A percentile compares a stretch with the other conserved stretches of the same genome.
Evolutionary conservation across 257 asterid species (phyloP).

Genomic region (Jacaranda copaia): DNA sequence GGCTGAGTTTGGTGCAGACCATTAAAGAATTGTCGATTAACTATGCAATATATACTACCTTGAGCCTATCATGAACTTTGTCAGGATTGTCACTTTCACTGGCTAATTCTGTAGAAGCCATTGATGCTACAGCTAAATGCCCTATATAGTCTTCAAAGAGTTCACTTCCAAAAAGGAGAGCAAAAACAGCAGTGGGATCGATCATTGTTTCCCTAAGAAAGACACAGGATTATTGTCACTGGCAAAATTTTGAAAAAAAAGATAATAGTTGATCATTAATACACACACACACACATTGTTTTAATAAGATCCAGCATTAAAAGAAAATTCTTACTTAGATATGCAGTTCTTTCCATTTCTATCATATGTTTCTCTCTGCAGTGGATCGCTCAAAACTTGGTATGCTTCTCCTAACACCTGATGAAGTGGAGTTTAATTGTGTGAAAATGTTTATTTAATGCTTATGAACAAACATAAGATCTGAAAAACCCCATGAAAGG

Average conservation of each 20-base stretch:
- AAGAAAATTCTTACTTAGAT: slow-evolving; percentile 57
- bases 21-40: neutral
- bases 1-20: too few relatives aligned
- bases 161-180: slow-evolving; percentile 94
- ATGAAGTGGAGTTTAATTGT: slow-evolving; percentile 1
- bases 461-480: too few relatives aligned
- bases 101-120: slow-evolving; percentile 78
- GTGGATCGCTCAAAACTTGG: slow-evolving; percentile 87
- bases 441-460: too few relatives aligned
- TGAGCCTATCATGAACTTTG: slow-evolving; percentile 66
- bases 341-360: slow-evolving; percentile 79
- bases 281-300: too few relatives aligned
- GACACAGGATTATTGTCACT: neutral
- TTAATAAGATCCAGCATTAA: neutral
- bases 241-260: neutral
- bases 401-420: slow-evolving; percentile 93
- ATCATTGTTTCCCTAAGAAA: slow-evolving; percentile 78
- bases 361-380: slow-evolving; percentile 80
- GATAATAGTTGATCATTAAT: too few relatives aligned
- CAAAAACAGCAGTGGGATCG: slow-evolving; percentile 91
- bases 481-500: too few relatives aligned
- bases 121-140: slow-evolving; percentile 82
- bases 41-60: slow-evolving; percentile 48
- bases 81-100: slow-evolving; percentile 65
- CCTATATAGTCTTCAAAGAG: slow-evolving; percentile 90